Evolutionary conservation across 2,329 filamentous ascomycete genomes (phyloP).

Genomic region (Niveomyces coronatus): DNA sequence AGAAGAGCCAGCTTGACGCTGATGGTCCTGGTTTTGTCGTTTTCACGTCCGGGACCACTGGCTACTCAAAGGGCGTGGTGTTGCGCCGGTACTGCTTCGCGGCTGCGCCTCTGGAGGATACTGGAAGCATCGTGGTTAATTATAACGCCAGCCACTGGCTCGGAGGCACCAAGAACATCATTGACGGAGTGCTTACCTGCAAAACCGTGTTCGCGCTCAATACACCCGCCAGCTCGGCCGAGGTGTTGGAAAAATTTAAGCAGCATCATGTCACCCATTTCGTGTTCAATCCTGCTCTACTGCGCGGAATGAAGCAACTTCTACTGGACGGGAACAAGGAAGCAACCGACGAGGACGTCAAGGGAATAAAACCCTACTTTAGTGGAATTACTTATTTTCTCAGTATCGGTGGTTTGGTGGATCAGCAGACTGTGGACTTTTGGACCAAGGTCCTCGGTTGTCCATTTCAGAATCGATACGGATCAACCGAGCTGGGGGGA

Average conservation of each 20-base stretch:
- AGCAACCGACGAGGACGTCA: constrained; percentile 5
- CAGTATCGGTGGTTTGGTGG: constrained; percentile 2
- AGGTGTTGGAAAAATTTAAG: constrained; percentile 11
- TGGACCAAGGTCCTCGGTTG: constrained; percentile 11
- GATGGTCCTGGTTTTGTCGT: constrained; percentile 12
- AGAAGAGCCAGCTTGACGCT: constrained; percentile 8
- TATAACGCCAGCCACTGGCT: constrained; percentile 15
- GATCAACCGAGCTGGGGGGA: constrained; percentile 8
- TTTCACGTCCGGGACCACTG: constrained; percentile 63
- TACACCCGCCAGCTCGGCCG: constrained; percentile 5
- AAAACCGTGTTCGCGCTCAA: constrained; percentile 11
- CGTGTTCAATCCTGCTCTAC: constrained; percentile 10
- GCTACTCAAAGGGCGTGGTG: constrained; percentile 66
- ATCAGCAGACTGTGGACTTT: constrained; percentile 9
- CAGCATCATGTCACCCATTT: constrained; percentile 9
- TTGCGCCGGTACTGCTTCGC: constrained; percentile 27
- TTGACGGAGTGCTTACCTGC: constrained; percentile 11
- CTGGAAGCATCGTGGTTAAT: constrained; percentile 9
- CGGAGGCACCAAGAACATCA: constrained; percentile 10
- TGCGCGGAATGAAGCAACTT: constrained; percentile 12
- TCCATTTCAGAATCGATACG: constrained; percentile 12
- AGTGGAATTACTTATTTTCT: constrained; percentile 1
- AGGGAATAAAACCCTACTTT: not conserved
- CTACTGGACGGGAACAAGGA: constrained; percentile 1
- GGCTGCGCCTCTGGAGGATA: not conserved